These are phyloP conservation scores for Candida sojae DNA, from an alignment of 1,139 yeast species.

Conservation along the genomic window DNA sequence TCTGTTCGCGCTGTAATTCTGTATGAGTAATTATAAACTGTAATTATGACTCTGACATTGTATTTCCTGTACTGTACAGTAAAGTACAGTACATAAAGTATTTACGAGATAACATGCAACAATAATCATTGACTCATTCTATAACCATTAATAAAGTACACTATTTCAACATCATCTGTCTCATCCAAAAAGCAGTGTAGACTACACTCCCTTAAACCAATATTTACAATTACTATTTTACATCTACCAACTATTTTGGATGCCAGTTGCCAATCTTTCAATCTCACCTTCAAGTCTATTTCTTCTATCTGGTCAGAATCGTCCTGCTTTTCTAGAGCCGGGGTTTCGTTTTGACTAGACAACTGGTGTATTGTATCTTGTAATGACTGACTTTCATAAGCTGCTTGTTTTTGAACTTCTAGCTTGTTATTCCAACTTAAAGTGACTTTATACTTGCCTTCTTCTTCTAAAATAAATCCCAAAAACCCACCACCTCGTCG, in stretches of 20 bases:
- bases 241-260: conserved; percentile 55
- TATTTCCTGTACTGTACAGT: not conserved
- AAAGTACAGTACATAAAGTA: too few species aligned
- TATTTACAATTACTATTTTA: conserved; percentile 50
- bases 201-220: conserved; percentile 52
- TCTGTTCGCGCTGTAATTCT: not conserved
- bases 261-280: conserved; percentile 61
- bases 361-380: conserved; percentile 16
- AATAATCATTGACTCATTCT: conserved; percentile 11
- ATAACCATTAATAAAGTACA: conserved; percentile 51
- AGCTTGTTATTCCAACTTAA: conserved; percentile 58
- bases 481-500: conserved; percentile 38
- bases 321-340: conserved; percentile 9
- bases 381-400: conserved; percentile 23
- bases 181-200: conserved; percentile 60
- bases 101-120: too few species aligned
- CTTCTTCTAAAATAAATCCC: conserved; percentile 55
- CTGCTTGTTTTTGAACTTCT: conserved; percentile 33
- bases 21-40: not conserved
- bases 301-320: conserved; percentile 21
- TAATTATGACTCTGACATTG: conserved; percentile 2
- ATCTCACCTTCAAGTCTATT: conserved; percentile 43
- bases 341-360: conserved; percentile 1
- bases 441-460: conserved; percentile 52
- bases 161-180: conserved; percentile 54